Percentiles rank a stretch among this genome's conserved stretches.
These are phyloP conservation scores for Cryptococcus sp. DNA, from an alignment of 1,284 basidiomycete genomes.

Conservation along the genomic window DNA sequence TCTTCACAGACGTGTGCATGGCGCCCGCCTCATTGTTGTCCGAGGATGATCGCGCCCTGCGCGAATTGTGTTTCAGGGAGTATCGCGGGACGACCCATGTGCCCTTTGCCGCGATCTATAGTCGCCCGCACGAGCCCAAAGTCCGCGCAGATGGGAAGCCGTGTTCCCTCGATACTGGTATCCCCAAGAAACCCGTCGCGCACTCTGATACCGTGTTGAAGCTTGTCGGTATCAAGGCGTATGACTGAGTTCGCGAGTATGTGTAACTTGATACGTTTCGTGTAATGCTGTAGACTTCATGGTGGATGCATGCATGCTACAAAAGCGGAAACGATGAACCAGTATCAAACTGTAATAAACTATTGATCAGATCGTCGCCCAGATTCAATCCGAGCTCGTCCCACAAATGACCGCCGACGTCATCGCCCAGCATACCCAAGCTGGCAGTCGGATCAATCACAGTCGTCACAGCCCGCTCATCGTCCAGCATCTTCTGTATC, in stretches of 20 bases:
- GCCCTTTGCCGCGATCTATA: not conserved
- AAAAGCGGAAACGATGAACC: no score
- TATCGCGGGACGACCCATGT: no score
- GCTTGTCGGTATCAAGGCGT: constrained; percentile 12
- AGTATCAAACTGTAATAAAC: not conserved
- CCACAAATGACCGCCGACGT: not conserved
- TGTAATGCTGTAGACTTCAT: no score
- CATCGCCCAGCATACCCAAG: not conserved
- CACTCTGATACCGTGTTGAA: constrained; percentile 14
- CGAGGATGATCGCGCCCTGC: not conserved
- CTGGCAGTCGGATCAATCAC: not conserved
- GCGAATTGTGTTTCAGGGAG: no score
- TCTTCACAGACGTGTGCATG: constrained; percentile 14
- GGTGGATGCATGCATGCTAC: no score
- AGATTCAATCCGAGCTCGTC: not conserved
- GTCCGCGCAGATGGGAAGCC: constrained; percentile 22
- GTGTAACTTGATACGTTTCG: no score
- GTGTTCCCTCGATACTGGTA: constrained; percentile 26
- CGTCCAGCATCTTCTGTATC: constrained; percentile 21
- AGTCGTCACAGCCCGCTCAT: constrained; percentile 7
- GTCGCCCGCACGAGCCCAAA: constrained; percentile 39
- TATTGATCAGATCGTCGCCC: constrained; percentile 4
- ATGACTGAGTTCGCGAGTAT: no score
- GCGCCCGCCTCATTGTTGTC: not conserved
- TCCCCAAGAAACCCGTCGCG: constrained; percentile 16